Evolutionary conservation across 2,329 filamentous ascomycete genomes (phyloP), one percentile per base, ranked within the genome.

Genomic region (Monosporascus sp.): DNA sequence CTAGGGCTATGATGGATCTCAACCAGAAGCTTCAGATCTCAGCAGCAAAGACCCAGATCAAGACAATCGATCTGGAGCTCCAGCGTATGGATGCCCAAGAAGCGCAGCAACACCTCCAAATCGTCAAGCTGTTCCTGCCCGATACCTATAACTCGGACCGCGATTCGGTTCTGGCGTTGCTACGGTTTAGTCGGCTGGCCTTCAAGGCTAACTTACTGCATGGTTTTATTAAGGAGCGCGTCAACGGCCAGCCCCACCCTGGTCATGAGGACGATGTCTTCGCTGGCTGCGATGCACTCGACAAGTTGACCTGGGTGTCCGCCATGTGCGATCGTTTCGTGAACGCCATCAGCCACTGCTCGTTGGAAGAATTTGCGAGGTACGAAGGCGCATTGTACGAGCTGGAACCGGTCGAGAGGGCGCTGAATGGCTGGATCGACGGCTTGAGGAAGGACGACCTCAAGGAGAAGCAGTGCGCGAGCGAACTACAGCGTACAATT

Each of bases 1-100:
- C 93, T 45, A 85, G 91, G 58, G 91, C 93, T 51, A 96, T 99
- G 87, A 89, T 96, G 83, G 93, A 99, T 65, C 81, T 99, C 46
- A 97, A 97, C 71, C 83, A 93, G 81, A 95, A 96, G 73, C 81
- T 99, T 44, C 93, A 96, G 66, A 83, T 89, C 52, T 95, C 91
- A 14, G 91, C 91, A 11, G 83, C 91, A 41, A 96, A 96, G 75
- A 88, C 93, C 3, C 93, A 96, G 69, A 86, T 90, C 65, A 97
- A 96, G 75, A 91, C 91, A 0, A 96, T 99, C 57, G 92, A 97
- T 61, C 79, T 97, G 31, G 92, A 97, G 69, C 76, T 97, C 53
- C 84, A 88, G 51, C 87, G 88, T 53, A 82, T 97, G 66, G 91
- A 96, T 63, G 91, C 92, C 0, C 87, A 95, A 63, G 91, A 97